Conservation (phyloP, 2,329 filamentous ascomycete species). For the Cladophialophora yegresii region DNA sequence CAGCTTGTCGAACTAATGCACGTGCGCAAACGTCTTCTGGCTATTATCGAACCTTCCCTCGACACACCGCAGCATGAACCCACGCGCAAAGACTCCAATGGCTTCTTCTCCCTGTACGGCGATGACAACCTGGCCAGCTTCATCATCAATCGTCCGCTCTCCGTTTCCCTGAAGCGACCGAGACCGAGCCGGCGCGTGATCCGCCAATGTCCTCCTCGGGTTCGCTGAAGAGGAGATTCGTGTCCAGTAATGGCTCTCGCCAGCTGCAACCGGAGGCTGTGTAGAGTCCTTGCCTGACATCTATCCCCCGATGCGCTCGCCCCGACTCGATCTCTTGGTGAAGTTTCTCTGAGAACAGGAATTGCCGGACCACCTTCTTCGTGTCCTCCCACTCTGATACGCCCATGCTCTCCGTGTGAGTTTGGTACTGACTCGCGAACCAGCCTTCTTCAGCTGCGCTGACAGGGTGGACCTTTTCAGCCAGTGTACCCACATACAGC, state of each 20-base stretch:
- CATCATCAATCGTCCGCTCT: slow-evolving; percentile 23
- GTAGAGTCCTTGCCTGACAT: slow-evolving; percentile 31
- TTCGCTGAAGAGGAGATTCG: slow-evolving; percentile 6
- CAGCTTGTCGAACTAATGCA: neutral
- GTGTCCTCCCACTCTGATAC: slow-evolving; percentile 26
- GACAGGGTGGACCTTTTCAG: slow-evolving; percentile 30
- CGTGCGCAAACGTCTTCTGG: slow-evolving; percentile 2
- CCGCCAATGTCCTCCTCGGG: slow-evolving; percentile 15
- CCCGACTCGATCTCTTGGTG: slow-evolving; percentile 31
- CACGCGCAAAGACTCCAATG: neutral
- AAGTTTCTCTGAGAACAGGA: slow-evolving; percentile 30
- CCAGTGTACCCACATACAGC: slow-evolving; percentile 33
- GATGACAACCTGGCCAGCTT: neutral
- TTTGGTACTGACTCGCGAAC: slow-evolving; percentile 26
- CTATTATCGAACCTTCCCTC: neutral
- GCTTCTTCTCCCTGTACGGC: neutral
- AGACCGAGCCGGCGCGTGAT: neutral
- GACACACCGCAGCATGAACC: neutral
- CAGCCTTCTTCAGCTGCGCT: slow-evolving; percentile 16
- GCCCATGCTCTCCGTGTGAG: slow-evolving; percentile 18
- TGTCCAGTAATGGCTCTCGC: slow-evolving; percentile 29
- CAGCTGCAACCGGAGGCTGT: slow-evolving; percentile 34
- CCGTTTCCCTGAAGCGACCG: slow-evolving; percentile 22
- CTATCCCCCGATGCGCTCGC: slow-evolving; percentile 24
- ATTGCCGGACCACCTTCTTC: slow-evolving; percentile 30